These are phyloP conservation scores for Ilyonectria mors-panacis DNA, from an alignment of 2,329 filamentous ascomycete genomes.

Conservation along the genomic window DNA sequence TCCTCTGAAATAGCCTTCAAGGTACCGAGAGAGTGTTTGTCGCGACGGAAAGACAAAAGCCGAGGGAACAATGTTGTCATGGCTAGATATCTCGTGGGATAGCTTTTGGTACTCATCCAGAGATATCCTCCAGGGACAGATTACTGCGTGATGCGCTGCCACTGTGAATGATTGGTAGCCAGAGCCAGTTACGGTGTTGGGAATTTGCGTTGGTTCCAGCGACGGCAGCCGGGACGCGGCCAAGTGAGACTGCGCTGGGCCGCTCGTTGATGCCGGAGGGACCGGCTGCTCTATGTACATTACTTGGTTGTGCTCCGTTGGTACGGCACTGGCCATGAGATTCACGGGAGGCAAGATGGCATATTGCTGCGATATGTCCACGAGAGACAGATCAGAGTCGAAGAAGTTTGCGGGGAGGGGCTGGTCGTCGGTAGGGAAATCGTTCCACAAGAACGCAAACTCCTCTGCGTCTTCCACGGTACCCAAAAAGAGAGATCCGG, in stretches of 20 bases:
- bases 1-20: slow-evolving; percentile 31
- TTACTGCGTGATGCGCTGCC: background rate
- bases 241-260: background rate
- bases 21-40: slow-evolving; percentile 30
- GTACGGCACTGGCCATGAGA: background rate
- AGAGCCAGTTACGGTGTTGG: background rate
- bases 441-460: slow-evolving; percentile 23
- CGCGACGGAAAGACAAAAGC: slow-evolving; percentile 25
- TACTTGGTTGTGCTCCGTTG: background rate
- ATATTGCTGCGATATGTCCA: slow-evolving; percentile 22
- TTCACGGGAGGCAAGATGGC: background rate
- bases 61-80: background rate
- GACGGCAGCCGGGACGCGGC: slow-evolving; percentile 1
- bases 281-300: background rate
- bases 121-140: slow-evolving; percentile 24
- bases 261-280: background rate
- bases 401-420: slow-evolving; percentile 13
- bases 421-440: slow-evolving; percentile 15
- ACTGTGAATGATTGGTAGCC: background rate
- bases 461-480: slow-evolving; percentile 2
- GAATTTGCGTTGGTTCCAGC: background rate
- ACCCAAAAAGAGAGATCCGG: slow-evolving; percentile 8
- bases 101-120: slow-evolving; percentile 22
- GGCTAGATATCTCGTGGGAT: background rate
- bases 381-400: slow-evolving; percentile 21